Evolutionary conservation across 1,284 basidiomycete species (phyloP).

Genomic region (Ustilago lituana): DNA sequence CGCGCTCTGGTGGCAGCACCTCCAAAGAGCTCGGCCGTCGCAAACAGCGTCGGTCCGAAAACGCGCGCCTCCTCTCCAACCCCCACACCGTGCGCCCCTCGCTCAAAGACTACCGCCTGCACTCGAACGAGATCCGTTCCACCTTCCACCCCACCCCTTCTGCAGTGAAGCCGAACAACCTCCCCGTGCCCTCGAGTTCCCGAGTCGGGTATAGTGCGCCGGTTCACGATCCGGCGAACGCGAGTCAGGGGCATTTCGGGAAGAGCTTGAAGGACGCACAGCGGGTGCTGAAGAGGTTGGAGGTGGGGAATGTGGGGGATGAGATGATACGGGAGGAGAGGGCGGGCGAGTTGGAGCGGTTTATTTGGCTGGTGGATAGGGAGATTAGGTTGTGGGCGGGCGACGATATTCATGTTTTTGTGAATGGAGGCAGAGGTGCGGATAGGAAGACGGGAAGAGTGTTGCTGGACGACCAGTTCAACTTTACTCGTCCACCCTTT

Average conservation of each 20-base stretch:
- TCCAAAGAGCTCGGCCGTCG: conserved; percentile 27
- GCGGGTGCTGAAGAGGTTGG: conserved; percentile 35
- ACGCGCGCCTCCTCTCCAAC: conserved; percentile 50
- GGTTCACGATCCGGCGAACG: conserved; percentile 21
- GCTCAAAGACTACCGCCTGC: conserved; percentile 46
- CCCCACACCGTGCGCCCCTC: conserved; percentile 51
- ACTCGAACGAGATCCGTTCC: conserved; percentile 47
- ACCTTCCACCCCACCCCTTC: conserved; percentile 24
- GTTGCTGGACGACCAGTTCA: conserved; percentile 16
- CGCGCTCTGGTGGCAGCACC: background rate
- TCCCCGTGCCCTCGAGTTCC: conserved; percentile 15
- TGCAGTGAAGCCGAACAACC: conserved; percentile 1
- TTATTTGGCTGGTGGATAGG: conserved; percentile 43
- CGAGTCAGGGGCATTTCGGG: conserved; percentile 52
- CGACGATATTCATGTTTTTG: conserved; percentile 35
- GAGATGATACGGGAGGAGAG: conserved; percentile 13
- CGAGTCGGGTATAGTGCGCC: conserved; percentile 19
- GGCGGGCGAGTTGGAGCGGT: conserved; percentile 40
- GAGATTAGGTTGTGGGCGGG: conserved; percentile 45
- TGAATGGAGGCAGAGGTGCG: background rate
- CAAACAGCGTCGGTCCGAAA: conserved; percentile 46
- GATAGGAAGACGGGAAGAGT: conserved; percentile 15
- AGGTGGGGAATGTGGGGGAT: conserved; percentile 25
- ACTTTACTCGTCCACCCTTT: conserved; percentile 10
- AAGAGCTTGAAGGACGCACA: conserved; percentile 54